Conservation (phyloP, 345 rosid genomes). For the Brassica juncea region DNA sequence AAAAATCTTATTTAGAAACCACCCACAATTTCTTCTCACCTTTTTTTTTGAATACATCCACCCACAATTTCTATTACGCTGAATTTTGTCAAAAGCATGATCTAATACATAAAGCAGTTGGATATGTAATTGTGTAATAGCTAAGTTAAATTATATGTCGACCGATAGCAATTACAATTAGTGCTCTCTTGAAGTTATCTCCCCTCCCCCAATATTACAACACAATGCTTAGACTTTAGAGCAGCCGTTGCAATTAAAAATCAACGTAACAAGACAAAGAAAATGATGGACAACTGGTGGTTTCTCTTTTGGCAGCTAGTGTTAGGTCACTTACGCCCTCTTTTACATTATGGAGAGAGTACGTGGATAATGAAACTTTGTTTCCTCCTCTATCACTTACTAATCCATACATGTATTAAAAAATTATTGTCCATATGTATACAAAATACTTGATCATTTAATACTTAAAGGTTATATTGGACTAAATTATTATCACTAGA, state of each 20-base stretch:
- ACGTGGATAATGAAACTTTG: constrained; percentile 27
- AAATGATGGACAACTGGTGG: constrained; percentile 27
- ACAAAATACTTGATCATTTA: neutral
- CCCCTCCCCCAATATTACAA: neutral
- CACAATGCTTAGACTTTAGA: neutral
- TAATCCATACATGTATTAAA: constrained; percentile 1
- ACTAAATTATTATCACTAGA: neutral
- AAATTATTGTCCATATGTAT: neutral
- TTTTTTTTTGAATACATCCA: no score
- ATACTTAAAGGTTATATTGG: neutral
- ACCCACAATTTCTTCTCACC: neutral
- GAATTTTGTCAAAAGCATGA: neutral
- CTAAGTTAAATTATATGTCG: neutral
- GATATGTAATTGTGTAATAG: neutral
- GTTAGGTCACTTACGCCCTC: constrained; percentile 36
- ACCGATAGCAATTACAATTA: neutral
- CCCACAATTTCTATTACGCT: neutral
- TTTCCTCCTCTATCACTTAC: constrained; percentile 24
- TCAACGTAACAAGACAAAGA: constrained; percentile 26
- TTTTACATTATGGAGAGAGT: constrained; percentile 20
- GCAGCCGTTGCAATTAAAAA: neutral
- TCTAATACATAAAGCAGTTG: neutral
- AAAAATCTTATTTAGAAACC: neutral
- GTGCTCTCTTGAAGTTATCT: neutral
- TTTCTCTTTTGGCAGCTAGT: constrained; percentile 31